Conservation (phyloP, 1,284 basidiomycete genomes). For the Cryptococcus sp. region DNA sequence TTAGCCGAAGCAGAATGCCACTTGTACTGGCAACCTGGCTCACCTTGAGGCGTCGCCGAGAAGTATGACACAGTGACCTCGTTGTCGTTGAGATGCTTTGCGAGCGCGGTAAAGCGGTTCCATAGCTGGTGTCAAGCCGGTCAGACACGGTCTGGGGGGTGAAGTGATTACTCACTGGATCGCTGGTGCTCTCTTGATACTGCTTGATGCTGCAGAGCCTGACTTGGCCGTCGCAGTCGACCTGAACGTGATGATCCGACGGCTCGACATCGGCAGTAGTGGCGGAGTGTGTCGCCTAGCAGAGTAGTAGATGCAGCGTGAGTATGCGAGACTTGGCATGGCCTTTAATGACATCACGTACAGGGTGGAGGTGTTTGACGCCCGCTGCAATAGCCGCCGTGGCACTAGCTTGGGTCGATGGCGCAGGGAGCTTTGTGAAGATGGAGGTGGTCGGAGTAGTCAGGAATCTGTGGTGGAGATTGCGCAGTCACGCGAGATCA, state of each 20-base stretch:
- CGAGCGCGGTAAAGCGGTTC: slow-evolving; percentile 64
- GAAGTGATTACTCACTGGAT: slow-evolving; percentile 28
- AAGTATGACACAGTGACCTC: slow-evolving; percentile 85
- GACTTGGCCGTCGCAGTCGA: slow-evolving; percentile 44
- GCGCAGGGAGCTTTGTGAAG: slow-evolving; percentile 42
- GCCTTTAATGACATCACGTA: slow-evolving; percentile 8
- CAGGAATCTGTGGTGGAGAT: slow-evolving; percentile 31
- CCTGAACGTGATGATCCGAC: slow-evolving; percentile 39
- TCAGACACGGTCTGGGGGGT: slow-evolving; percentile 1
- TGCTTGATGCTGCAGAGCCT: slow-evolving; percentile 37
- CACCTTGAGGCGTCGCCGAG: slow-evolving; percentile 83
- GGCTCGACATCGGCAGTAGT: slow-evolving; percentile 33
- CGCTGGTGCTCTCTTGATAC: slow-evolving; percentile 44
- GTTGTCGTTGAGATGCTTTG: slow-evolving; percentile 76
- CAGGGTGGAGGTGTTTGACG: slow-evolving; percentile 44
- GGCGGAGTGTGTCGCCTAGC: slow-evolving; percentile 42
- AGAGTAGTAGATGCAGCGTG: not conserved
- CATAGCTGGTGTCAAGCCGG: slow-evolving; percentile 23
- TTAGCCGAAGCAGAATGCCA: slow-evolving; percentile 3
- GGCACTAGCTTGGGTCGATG: slow-evolving; percentile 40
- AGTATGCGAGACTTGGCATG: slow-evolving; percentile 1
- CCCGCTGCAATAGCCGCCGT: slow-evolving; percentile 40
- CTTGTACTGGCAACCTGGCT: slow-evolving; percentile 54
- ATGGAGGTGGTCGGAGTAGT: slow-evolving; percentile 41
- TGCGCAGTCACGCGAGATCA: not conserved